phyloP scores from a whole-genome alignment of 139 green algal species.

The Chlamydomonas sp. region DNA sequence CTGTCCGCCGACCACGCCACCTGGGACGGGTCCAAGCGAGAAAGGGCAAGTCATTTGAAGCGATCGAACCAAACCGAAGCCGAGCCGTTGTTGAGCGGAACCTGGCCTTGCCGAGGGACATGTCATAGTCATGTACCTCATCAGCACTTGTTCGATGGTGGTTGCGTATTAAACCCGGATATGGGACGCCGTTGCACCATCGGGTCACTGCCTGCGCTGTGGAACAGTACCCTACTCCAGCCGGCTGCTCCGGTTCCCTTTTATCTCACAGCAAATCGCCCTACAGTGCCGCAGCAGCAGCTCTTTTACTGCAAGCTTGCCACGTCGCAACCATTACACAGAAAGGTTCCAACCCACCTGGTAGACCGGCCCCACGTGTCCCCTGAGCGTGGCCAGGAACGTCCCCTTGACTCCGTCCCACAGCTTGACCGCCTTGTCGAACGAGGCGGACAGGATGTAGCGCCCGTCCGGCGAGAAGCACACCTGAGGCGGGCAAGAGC shows the following conservation, averaged over 20 bases:
- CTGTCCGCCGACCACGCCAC: constrained; percentile 94
- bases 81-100: no score
- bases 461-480: constrained; percentile 95
- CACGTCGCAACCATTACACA: neutral
- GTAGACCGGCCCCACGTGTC: constrained; percentile 97
- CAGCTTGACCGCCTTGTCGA: constrained; percentile 98
- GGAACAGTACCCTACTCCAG: neutral
- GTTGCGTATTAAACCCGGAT: no score
- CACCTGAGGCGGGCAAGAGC: constrained; percentile 70
- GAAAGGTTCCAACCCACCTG: constrained; percentile 58
- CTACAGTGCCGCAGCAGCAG: neutral
- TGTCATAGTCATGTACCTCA: no score
- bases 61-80: no score
- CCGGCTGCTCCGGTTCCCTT: neutral
- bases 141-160: no score
- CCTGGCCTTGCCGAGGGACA: no score
- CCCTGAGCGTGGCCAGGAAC: constrained; percentile 92
- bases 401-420: constrained; percentile 94
- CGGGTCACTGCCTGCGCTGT: no score
- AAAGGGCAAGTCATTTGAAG: neutral
- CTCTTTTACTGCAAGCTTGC: neutral
- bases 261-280: neutral
- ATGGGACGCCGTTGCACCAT: no score
- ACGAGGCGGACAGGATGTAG: constrained; percentile 92
- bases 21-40: constrained; percentile 30